phyloP scores from a whole-genome alignment of 768 basidiomycete genomes.

The Coprinellus micaceus region DNA sequence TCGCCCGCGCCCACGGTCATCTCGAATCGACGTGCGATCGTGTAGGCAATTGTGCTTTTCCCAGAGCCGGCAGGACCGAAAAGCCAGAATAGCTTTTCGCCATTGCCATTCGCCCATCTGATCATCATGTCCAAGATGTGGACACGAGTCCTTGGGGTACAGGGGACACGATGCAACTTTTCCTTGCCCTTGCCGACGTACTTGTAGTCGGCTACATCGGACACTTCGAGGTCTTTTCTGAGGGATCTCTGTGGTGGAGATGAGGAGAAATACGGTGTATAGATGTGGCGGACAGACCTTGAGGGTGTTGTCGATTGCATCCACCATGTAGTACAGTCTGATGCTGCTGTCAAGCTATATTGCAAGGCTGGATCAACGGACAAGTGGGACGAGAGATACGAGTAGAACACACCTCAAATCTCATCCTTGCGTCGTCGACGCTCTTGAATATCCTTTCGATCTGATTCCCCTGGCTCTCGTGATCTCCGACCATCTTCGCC shows the following conservation, averaged over 20 bases:
- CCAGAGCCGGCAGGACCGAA: constrained; percentile 17
- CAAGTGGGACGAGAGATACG: no score
- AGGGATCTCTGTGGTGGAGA: constrained; percentile 6
- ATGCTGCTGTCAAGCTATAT: constrained; percentile 12
- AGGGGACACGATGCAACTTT: constrained; percentile 15
- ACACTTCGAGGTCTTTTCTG: constrained; percentile 11
- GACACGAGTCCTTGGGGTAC: constrained; percentile 25
- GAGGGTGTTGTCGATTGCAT: constrained; percentile 6
- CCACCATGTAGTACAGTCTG: constrained; percentile 10
- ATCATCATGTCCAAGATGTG: constrained; percentile 17
- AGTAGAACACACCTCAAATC: constrained; percentile 13
- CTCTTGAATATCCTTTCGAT: constrained; percentile 15
- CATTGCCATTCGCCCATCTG: constrained; percentile 21
- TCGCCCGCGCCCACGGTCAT: not conserved
- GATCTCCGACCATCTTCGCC: constrained; percentile 12
- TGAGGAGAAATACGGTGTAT: not conserved
- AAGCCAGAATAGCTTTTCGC: constrained; percentile 18
- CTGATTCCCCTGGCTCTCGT: constrained; percentile 14
- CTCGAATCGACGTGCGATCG: not conserved
- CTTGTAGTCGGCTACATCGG: constrained; percentile 12
- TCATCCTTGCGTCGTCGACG: constrained; percentile 14
- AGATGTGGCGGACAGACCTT: not conserved
- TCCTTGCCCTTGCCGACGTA: constrained; percentile 8
- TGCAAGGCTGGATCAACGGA: no score
- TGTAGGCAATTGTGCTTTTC: not conserved